Evolutionary conservation across 805 yeast genomes (phyloP).

Genomic region (Naumovozyma castellii): DNA sequence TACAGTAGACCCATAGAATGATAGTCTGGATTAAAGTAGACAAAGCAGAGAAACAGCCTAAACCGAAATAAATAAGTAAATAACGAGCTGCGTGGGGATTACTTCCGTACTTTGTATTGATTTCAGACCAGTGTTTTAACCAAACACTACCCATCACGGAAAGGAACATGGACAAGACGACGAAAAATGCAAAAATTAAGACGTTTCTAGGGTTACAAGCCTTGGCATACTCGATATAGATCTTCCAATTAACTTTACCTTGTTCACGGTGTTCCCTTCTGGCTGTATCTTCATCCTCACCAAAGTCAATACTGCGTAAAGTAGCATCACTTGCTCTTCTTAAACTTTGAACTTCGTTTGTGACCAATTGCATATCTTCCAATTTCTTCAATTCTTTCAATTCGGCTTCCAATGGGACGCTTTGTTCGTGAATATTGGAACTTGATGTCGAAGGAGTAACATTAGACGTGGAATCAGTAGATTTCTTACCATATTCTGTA

Average conservation of each 20-base stretch:
- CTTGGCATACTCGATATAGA: slow-evolving; percentile 72
- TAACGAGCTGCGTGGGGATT: slow-evolving; percentile 70
- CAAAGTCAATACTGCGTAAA: slow-evolving; percentile 27
- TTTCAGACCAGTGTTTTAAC: slow-evolving; percentile 97
- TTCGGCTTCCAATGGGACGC: slow-evolving; percentile 23
- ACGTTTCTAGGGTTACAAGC: slow-evolving; percentile 76
- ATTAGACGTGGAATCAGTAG: slow-evolving; percentile 2
- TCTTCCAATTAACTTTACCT: slow-evolving; percentile 86
- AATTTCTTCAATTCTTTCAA: slow-evolving; percentile 26
- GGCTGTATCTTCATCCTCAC: slow-evolving; percentile 29
- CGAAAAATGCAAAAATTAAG: slow-evolving; percentile 42
- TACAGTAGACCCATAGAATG: slow-evolving; percentile 68
- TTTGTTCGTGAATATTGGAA: slow-evolving; percentile 14
- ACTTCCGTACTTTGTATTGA: slow-evolving; percentile 55
- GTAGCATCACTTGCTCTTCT: slow-evolving; percentile 53
- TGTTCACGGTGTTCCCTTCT: slow-evolving; percentile 75
- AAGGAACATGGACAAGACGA: slow-evolving; percentile 49
- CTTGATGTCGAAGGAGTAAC: slow-evolving; percentile 9
- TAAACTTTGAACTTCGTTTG: slow-evolving; percentile 34
- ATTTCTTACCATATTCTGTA: slow-evolving; percentile 50
- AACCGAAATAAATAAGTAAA: slow-evolving; percentile 60
- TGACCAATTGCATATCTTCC: slow-evolving; percentile 19
- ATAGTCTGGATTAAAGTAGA: slow-evolving; percentile 56
- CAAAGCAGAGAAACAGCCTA: slow-evolving; percentile 62
- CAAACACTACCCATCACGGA: slow-evolving; percentile 73